These are phyloP conservation scores for Paratinospora sagittata DNA, from an alignment of 164 flowering plant species.

Conservation along the genomic window DNA sequence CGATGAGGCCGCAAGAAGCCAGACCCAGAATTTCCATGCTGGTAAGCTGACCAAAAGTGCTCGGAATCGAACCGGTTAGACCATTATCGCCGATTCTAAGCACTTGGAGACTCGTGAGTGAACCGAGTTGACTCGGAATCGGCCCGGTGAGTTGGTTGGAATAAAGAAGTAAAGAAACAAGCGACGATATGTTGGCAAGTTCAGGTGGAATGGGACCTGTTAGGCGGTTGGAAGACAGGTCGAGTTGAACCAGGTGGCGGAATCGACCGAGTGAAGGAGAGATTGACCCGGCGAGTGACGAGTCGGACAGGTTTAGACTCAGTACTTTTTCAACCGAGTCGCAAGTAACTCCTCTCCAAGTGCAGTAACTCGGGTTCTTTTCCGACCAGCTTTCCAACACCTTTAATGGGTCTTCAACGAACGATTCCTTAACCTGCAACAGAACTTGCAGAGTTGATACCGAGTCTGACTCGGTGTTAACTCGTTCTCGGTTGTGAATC, in stretches of 20 bases:
- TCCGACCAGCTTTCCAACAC: conserved; percentile 57
- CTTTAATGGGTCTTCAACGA: conserved; percentile 44
- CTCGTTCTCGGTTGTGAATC: no score
- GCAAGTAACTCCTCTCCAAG: conserved; percentile 75
- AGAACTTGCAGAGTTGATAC: conserved; percentile 27
- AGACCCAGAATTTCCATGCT: conserved; percentile 58
- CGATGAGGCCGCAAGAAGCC: conserved; percentile 77
- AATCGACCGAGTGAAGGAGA: conserved; percentile 59
- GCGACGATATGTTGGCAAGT: conserved; percentile 52
- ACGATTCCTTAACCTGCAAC: conserved; percentile 57
- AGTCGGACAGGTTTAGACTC: conserved; percentile 64
- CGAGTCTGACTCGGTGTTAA: conserved; percentile 2
- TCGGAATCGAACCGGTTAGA: conserved; percentile 68
- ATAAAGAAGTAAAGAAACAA: conserved; percentile 62
- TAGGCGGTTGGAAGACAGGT: conserved; percentile 71
- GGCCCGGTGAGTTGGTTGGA: conserved; percentile 75
- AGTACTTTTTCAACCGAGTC: conserved; percentile 30
- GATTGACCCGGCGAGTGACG: conserved; percentile 60
- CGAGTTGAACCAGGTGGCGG: conserved; percentile 55
- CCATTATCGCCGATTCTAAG: conserved; percentile 80
- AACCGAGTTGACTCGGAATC: conserved; percentile 64
- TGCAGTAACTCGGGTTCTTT: conserved; percentile 45
- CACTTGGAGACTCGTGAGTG: conserved; percentile 44
- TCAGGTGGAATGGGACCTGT: conserved; percentile 75
- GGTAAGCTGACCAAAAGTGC: conserved; percentile 49